Evolutionary conservation across 345 rosid genomes (phyloP).

Genomic region (Crucihimalaya himalaica): DNA sequence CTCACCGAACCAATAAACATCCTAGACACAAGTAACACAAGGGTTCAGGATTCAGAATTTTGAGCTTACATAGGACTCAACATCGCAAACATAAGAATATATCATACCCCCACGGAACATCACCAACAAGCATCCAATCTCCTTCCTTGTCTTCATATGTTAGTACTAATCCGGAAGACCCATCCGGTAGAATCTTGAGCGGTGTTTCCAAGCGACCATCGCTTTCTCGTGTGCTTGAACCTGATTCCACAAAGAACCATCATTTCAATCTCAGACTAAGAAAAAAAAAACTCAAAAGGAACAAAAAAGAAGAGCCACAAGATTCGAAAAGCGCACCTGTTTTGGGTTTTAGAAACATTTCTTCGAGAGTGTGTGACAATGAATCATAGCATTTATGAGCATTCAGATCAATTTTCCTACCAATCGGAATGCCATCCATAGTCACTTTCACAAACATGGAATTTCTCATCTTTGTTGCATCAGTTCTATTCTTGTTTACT

Average conservation of each 20-base stretch:
- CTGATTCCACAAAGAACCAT: slow-evolving; percentile 28
- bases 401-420: slow-evolving; percentile 84
- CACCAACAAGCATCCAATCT: slow-evolving; percentile 99
- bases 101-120: slow-evolving; percentile 92
- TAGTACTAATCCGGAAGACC: slow-evolving; percentile 74
- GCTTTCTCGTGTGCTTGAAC: slow-evolving; percentile 39
- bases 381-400: slow-evolving; percentile 70
- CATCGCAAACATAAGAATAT: not conserved
- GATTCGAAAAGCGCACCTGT: slow-evolving; percentile 29
- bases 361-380: slow-evolving; percentile 66
- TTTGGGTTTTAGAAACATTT: slow-evolving; percentile 63
- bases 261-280: slow-evolving; percentile 7
- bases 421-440: slow-evolving; percentile 93
- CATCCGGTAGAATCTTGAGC: slow-evolving; percentile 58
- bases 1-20: slow-evolving; percentile 77
- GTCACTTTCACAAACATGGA: slow-evolving; percentile 83
- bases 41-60: slow-evolving; percentile 2
- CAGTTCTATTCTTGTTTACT: slow-evolving; percentile 36
- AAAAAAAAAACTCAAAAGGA: not conserved
- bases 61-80: not conserved
- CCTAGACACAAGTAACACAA: slow-evolving; percentile 45
- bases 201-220: slow-evolving; percentile 34
- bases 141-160: slow-evolving; percentile 96
- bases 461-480: slow-evolving; percentile 45
- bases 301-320: not conserved